Percentiles rank a stretch among this genome's conserved stretches.
phyloP scores from a whole-genome alignment of 1,284 basidiomycete genomes.

The Papiliotrema nemorosa region DNA sequence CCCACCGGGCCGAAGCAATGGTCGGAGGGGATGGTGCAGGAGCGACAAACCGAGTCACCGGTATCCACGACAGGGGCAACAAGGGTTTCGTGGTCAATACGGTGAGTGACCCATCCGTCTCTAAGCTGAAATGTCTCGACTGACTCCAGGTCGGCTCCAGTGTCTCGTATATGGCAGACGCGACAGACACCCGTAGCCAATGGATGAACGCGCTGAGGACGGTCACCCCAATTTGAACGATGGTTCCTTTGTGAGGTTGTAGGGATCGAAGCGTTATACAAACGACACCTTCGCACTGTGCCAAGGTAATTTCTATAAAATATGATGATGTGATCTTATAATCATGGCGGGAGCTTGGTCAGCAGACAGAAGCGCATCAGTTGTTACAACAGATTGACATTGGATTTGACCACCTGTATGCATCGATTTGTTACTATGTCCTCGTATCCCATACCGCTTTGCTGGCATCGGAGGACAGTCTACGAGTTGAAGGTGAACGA shows the following conservation, averaged over 20 bases:
- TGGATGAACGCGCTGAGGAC: constrained; percentile 43
- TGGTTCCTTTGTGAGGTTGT: no score
- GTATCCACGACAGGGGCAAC: constrained; percentile 38
- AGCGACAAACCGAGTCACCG: constrained; percentile 27
- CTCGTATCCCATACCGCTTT: background rate
- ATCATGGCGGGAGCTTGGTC: no score
- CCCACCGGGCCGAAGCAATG: background rate
- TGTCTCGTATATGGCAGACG: constrained; percentile 29
- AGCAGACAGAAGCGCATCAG: no score
- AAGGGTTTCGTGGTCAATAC: constrained; percentile 43
- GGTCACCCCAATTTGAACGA: no score
- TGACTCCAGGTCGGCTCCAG: constrained; percentile 17
- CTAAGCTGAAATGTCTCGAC: background rate
- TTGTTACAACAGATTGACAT: no score
- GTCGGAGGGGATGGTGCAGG: background rate
- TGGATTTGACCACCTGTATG: constrained; percentile 6
- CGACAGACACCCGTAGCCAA: constrained; percentile 29
- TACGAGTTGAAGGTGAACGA: constrained; percentile 56
- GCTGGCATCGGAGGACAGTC: constrained; percentile 7
- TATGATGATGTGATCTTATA: no score
- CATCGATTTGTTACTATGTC: no score
- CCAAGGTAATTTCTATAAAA: no score
- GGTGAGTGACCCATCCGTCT: constrained; percentile 21
- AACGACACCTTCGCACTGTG: no score
- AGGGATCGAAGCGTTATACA: no score